A percentile compares a stretch with the other conserved stretches of the same genome.
Evolutionary conservation across 345 rosid species (phyloP).

Genomic region (Eucalyptus guilfoylei): DNA sequence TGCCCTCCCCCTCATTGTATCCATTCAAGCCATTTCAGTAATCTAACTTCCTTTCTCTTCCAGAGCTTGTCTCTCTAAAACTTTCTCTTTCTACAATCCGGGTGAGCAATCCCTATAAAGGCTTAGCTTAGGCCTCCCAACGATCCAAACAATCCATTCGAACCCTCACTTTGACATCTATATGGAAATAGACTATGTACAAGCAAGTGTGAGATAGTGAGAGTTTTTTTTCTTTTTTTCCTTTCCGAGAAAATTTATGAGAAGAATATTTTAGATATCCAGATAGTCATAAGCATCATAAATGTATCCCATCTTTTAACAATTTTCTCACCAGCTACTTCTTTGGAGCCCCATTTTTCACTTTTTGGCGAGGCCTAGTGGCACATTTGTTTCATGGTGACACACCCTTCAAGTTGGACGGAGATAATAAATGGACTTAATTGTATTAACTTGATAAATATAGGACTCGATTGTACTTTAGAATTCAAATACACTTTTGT

Average conservation of each 20-base stretch:
- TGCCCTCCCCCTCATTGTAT: background rate
- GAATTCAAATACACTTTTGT: too few relatives aligned
- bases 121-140: too few relatives aligned
- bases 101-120: too few relatives aligned
- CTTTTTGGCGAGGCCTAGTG: background rate
- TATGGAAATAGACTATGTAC: background rate
- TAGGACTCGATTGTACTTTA: too few relatives aligned
- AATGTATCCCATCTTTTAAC: background rate
- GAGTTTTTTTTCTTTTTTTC: too few relatives aligned
- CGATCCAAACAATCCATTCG: too few relatives aligned
- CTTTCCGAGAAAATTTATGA: too few relatives aligned
- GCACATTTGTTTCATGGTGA: background rate
- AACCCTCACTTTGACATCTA: background rate
- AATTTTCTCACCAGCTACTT: background rate
- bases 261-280: background rate
- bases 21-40: background rate
- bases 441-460: too few relatives aligned
- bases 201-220: background rate
- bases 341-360: background rate
- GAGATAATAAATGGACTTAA: background rate
- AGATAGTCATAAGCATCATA: background rate
- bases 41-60: too few relatives aligned
- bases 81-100: too few relatives aligned
- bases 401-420: background rate
- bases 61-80: too few relatives aligned